phyloP scores from a whole-genome alignment of 169 alveolate genomes.

The Plasmodium adleri region DNA sequence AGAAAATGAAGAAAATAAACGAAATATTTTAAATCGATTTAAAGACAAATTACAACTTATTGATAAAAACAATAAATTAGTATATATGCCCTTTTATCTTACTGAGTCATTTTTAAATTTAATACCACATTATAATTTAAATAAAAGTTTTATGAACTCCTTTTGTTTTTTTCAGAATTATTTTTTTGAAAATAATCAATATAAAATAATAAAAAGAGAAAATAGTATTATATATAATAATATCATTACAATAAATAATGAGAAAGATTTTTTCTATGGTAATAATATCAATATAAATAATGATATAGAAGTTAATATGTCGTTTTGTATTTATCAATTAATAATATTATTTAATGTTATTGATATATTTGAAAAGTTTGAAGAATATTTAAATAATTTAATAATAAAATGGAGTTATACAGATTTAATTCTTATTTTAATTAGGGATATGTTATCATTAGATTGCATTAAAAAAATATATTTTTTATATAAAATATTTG shows the following conservation, averaged over 20 bases:
- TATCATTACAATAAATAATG: conserved; percentile 6
- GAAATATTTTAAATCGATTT: conserved; percentile 20
- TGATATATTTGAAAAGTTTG: conserved; percentile 29
- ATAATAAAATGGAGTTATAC: conserved; percentile 41
- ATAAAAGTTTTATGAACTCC: conserved; percentile 19
- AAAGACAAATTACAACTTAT: conserved; percentile 30
- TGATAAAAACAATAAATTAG: conserved; percentile 64
- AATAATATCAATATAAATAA: not conserved
- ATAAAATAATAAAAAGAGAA: conserved; percentile 38
- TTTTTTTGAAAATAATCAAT: conserved; percentile 34
- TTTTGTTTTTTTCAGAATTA: conserved; percentile 59
- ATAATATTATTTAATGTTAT: conserved; percentile 34
- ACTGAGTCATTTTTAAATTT: conserved; percentile 23
- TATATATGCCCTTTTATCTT: conserved; percentile 52
- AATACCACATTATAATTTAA: conserved; percentile 8
- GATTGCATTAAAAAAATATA: not conserved
- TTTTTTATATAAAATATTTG: conserved; percentile 9
- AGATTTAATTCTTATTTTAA: conserved; percentile 13
- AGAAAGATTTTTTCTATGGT: not conserved
- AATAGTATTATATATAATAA: conserved; percentile 40
- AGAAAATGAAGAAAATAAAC: conserved; percentile 4
- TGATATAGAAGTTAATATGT: not conserved
- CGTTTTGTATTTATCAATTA: conserved; percentile 53
- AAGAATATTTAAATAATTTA: conserved; percentile 13
- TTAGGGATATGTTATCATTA: conserved; percentile 30